Percentiles rank a stretch among this genome's conserved stretches.
Conservation (phyloP, 1,139 yeast genomes). For the Kurtzmaniella natalensis region DNA sequence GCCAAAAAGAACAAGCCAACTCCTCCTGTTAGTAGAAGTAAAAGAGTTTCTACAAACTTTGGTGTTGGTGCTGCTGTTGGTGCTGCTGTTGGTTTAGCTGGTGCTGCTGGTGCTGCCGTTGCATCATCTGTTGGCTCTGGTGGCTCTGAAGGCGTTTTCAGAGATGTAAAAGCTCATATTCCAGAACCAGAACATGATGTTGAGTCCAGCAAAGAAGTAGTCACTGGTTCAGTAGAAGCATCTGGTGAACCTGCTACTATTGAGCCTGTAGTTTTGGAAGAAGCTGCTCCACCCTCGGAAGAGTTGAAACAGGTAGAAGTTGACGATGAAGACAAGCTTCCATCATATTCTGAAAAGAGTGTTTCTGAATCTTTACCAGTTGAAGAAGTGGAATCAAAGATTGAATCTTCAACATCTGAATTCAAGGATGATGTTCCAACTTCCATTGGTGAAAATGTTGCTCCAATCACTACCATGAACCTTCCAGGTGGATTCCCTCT, state of each 20-base stretch:
- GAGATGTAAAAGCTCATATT: not conserved
- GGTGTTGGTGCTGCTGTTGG: slow-evolving; percentile 25
- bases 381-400: not conserved
- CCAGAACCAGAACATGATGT: not conserved
- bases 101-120: slow-evolving; percentile 13
- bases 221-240: no score
- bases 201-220: no score
- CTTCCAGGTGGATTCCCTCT: slow-evolving; percentile 4
- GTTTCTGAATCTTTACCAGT: not conserved
- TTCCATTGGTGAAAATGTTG: not conserved
- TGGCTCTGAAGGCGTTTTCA: no score
- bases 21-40: slow-evolving; percentile 9
- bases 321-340: no score
- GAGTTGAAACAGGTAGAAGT: no score
- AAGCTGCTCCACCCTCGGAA: no score
- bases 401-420: not conserved
- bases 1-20: slow-evolving; percentile 15
- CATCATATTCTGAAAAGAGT: not conserved
- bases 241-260: no score
- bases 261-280: no score
- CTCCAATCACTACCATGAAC: not conserved
- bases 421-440: not conserved
- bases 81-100: slow-evolving; percentile 20
- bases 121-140: slow-evolving; percentile 6
- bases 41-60: slow-evolving; percentile 10